Evolutionary conservation across 805 yeast genomes (phyloP), one percentile per base, ranked within the genome.

Genomic region (Candida jianshihensis): DNA sequence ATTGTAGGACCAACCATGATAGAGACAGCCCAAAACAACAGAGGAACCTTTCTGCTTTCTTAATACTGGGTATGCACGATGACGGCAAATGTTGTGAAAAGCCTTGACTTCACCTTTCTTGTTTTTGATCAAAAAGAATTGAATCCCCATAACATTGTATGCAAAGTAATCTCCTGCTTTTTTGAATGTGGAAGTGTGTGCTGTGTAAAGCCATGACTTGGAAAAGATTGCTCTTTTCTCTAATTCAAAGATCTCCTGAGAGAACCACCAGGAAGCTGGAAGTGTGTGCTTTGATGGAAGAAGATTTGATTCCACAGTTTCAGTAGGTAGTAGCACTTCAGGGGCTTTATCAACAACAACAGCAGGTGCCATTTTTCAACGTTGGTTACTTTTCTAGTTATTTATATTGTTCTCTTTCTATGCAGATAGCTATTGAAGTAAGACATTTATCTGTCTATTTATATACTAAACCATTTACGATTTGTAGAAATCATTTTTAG

Each of bases 241-340:
- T 38, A 74, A 60, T 30, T 75, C 80, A 48, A 70, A 71, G 32
- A 75, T 70, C 41, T 71, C 71, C 37, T 71, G 73, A 10, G 78
- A 71, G 15, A 73, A 71, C 80, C 80, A 75, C 81, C 81, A 75
- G 15, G 78, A 71, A 10, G 81, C 77, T 20, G 82, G 82, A 31
- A 75, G 63, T 0, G 82, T 75, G 56, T 75, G 75, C 40, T 60
- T 61, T 20, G 68, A 67, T 17, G 66, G 66, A 2, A 39, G 37
- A 9, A 27, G 34, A 13, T 25, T 21, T 31, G 38, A 32, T n/a
- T 54, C 64, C n/a, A 42, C 52, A 21, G 49, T 46, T 10, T 6
- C 27, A 17, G 19, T 4, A 13, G 31, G 13, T 10, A 39, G 42
- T 33, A 49, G 57, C 19, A 42, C 47, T 17, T 56, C 56, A 4